Evolutionary conservation across 1,284 basidiomycete species (phyloP), one percentile per base, ranked within the genome.

Genomic region (Taiwanofungus camphoratus): DNA sequence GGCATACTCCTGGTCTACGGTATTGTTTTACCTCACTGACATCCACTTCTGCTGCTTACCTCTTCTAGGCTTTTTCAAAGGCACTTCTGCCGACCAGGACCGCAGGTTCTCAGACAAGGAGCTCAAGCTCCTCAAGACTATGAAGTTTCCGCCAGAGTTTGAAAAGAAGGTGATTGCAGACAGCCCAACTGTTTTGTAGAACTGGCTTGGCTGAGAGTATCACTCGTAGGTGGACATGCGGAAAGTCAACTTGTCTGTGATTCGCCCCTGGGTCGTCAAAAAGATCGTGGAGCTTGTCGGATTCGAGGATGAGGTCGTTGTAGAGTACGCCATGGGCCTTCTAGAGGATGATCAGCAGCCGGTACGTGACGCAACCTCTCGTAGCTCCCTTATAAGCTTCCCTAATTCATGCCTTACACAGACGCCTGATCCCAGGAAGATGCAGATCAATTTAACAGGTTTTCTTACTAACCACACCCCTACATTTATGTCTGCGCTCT

Each of bases 61-160:
- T 8, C 36, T 5, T 30, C 12, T n/a, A 84, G 86, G 86, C 20
- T 90, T 90, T 64, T 90, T 90, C 80, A 90, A 89, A 64, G 87
- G 87, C 57, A 89, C 86, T 21, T 86, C 83, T 51, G 81, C 84
- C 35, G 86, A 87, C 69, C 85, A 90, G 63, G 87, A 90, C 62
- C 78, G 85, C 54, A 81, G 95, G 42, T 98, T 97, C 67, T 89
- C 87, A 39, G 90, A 98, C 80, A 98, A 99, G 71, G 92, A 97
- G 67, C 69, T 84, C 36, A 87, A 88, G 55, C 74, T 94, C 29
- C 79, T 96, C 53, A 92, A 87, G 66, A 67, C 79, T 9, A 88
- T 93, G 67, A 93, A 93, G 66, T 96, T 96, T 60, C 92, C 93
- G 4, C 63, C 86, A 3, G 79, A 90, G 58, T 96, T 97, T 57